Percentiles rank a stretch among this genome's conserved stretches.
Evolutionary conservation across 23 red algal species (phyloP).

Genomic region (Gracilaria vermiculophylla): DNA sequence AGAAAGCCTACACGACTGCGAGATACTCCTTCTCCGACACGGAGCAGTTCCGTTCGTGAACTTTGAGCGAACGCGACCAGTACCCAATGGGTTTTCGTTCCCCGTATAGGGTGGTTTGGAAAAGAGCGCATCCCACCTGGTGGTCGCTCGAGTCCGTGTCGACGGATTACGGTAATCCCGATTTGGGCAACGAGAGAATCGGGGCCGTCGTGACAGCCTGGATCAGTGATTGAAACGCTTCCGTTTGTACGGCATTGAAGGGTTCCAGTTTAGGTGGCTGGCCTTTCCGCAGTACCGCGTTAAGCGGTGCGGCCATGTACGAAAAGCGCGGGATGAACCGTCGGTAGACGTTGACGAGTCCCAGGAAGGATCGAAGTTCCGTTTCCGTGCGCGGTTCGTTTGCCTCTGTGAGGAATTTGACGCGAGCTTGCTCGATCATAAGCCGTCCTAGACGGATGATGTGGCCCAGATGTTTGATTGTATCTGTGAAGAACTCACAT

Average conservation of each 20-base stretch:
- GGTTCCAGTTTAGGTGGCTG: not conserved
- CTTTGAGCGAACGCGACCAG: constrained; percentile 1
- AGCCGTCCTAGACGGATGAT: constrained; percentile 38
- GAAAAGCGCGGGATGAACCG: constrained; percentile 27
- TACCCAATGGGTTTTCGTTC: constrained; percentile 1
- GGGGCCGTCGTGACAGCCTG: not conserved
- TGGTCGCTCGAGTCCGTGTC: not conserved
- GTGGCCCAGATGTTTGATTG: constrained; percentile 31
- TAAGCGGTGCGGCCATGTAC: constrained; percentile 1
- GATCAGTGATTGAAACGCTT: not conserved
- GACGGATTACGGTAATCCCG: not conserved
- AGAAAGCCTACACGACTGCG: constrained; percentile 4
- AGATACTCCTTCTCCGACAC: constrained; percentile 22
- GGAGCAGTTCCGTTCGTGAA: constrained; percentile 23
- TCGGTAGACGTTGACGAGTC: constrained; percentile 31
- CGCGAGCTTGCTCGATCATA: not conserved
- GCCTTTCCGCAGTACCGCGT: constrained; percentile 3
- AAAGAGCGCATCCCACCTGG: not conserved
- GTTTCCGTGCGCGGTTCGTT: constrained; percentile 22
- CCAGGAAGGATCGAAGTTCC: constrained; percentile 28
- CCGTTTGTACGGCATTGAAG: not conserved
- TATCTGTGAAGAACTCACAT: constrained; percentile 22
- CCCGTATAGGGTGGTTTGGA: not conserved
- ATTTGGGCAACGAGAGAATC: constrained; percentile 14
- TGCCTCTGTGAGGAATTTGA: not conserved